Evolutionary conservation across 495 filamentous ascomycete genomes (phyloP).

Genomic region (Xylaria sp.): DNA sequence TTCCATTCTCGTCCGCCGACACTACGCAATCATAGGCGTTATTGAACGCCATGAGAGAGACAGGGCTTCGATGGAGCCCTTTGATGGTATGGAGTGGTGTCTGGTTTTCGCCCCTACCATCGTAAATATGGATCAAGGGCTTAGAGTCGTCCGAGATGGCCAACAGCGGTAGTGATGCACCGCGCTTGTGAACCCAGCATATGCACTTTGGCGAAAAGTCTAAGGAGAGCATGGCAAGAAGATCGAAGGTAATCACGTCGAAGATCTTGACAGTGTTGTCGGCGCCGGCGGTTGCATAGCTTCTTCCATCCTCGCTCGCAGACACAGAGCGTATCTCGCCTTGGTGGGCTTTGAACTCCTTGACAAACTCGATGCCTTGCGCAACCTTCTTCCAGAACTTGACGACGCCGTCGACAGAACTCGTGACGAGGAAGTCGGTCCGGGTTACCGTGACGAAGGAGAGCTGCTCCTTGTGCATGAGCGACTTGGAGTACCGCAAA

Average conservation of each 20-base stretch:
- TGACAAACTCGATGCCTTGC: conserved; percentile 93
- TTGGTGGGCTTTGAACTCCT: conserved; percentile 91
- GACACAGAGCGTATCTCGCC: conserved; percentile 84
- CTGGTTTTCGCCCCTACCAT: conserved; percentile 83
- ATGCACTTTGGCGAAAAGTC: conserved; percentile 77
- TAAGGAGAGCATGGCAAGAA: conserved; percentile 79
- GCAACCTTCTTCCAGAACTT: conserved; percentile 99
- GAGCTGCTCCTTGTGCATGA: conserved; percentile 98
- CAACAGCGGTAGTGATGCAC: conserved; percentile 83
- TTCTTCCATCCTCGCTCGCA: conserved; percentile 87
- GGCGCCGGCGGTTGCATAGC: conserved; percentile 85
- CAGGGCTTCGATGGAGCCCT: conserved; percentile 76
- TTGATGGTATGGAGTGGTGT: conserved; percentile 76
- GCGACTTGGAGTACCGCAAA: conserved; percentile 86
- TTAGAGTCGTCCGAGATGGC: conserved; percentile 85
- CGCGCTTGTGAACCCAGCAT: conserved; percentile 92
- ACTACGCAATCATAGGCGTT: conserved; percentile 86
- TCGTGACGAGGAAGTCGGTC: conserved; percentile 94
- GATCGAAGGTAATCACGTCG: conserved; percentile 93
- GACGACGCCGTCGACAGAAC: conserved; percentile 88
- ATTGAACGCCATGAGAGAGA: conserved; percentile 88
- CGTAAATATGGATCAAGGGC: conserved; percentile 78
- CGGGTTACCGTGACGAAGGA: conserved; percentile 87
- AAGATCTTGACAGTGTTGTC: conserved; percentile 96
- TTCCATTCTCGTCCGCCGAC: conserved; percentile 87